Base-by-base conservation (phyloP, 371 early-diverging fungal species). In the Apophysomyces sp. region DNA sequence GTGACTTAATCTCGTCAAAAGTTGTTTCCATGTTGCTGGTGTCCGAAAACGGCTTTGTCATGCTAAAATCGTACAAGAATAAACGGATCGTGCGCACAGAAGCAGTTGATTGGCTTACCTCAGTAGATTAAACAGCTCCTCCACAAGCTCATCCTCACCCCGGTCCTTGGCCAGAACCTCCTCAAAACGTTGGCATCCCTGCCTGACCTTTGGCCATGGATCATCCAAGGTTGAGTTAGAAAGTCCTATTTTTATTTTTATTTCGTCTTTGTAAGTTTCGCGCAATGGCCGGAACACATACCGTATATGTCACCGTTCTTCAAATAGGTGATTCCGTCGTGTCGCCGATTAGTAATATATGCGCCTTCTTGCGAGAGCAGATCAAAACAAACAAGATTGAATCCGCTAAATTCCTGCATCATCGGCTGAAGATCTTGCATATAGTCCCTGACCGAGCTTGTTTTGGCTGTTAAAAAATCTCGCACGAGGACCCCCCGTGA, bases 401-500 rank as follows among this genome's bases (percentile, higher is more conserved):
- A 78, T 0, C 88, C 88, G 6, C 78, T 78, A 63, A 64, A 86
- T 3, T 70, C 74, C 0, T 62, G 11, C 7, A 60, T 67, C 34
- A 67, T 67, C 0, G 65, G 34, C 8, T 65, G 15, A 2, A 82
- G 29, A 12, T 61, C 30, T 41, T 71, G 60, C 59, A 80, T 31
- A 51, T 72, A 60, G 41, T 62, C 27, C 40, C 73, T 30, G 3
- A 69, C 68, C 18, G 68, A 58, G 6, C 31, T 18, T 9, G 29
- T 56, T 4, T 58, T 55, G 21, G 26, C 56, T 16, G 55, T 44
- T 31, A 86, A 49, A 58, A 73, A 81, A 32, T 80, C 73, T 29
- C 72, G 68, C n/a, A 82, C 77, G 28, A 86, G 59, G 30, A 71
- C 67, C 21, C 86, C 88, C n/a, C 88, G 74, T 39, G 86, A 82